These are phyloP conservation scores for Pythium rishiriense DNA, from an alignment of 352 stramenopile genomes.

Conservation along the genomic window DNA sequence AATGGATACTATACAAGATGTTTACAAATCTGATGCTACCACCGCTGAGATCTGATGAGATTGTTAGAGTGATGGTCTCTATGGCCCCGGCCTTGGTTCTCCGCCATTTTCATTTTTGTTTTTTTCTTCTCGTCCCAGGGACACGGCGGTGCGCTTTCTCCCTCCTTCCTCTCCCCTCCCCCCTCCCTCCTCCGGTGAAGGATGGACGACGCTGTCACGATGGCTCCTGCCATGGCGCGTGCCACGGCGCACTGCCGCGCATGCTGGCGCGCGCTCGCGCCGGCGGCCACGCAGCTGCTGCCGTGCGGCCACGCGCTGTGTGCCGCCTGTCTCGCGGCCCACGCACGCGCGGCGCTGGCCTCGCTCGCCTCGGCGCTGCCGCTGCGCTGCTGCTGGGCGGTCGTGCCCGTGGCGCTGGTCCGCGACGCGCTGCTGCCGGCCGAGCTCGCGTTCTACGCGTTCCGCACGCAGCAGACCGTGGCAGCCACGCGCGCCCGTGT, in stretches of 20 bases:
- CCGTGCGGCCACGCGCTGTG: conserved; percentile 36
- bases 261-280: conserved; percentile 8
- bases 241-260: conserved; percentile 2
- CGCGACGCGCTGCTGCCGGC: conserved; percentile 30
- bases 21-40: no score
- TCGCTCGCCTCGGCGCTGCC: conserved; percentile 30
- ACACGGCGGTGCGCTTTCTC: no score
- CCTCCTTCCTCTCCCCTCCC: no score
- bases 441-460: conserved; percentile 50
- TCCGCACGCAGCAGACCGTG: conserved; percentile 21
- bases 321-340: conserved; percentile 36
- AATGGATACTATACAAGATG: no score
- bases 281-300: conserved; percentile 11
- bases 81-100: no score
- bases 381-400: conserved; percentile 39
- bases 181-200: not conserved
- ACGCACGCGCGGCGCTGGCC: conserved; percentile 24
- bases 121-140: no score
- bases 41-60: no score
- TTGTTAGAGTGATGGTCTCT: no score
- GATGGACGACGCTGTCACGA: not conserved
- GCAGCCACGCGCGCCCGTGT: not conserved
- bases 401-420: conserved; percentile 35
- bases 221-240: not conserved
- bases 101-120: no score